Evolutionary conservation across 257 asterid genomes (phyloP).

Genomic region (Thymus quinquecostatus): DNA sequence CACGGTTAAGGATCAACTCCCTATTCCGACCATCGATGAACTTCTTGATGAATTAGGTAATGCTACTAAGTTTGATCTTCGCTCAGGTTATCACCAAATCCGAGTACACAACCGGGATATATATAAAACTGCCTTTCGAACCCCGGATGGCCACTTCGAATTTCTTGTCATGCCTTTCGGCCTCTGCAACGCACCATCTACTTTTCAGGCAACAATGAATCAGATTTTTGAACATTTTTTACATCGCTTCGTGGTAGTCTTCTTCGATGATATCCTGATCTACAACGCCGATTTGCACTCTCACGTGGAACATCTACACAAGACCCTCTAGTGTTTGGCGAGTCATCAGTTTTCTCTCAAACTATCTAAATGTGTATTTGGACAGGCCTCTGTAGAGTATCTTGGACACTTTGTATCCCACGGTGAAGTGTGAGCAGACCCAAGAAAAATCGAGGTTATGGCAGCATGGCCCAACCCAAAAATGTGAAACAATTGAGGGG

Average conservation of each 20-base stretch:
- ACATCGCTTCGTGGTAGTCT: background rate
- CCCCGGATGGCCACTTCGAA: background rate
- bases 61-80: background rate
- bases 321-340: background rate
- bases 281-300: background rate
- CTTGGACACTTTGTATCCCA: background rate
- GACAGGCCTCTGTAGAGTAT: background rate
- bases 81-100: background rate
- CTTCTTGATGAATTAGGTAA: background rate
- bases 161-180: background rate
- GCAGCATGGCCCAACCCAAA: too few species aligned
- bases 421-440: background rate
- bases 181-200: background rate
- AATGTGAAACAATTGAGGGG: too few species aligned
- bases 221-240: background rate
- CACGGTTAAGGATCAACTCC: background rate
- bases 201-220: background rate
- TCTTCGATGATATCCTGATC: background rate
- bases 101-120: background rate
- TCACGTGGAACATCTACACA: background rate
- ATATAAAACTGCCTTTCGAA: background rate
- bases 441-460: too few species aligned
- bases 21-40: background rate
- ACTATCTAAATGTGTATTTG: background rate
- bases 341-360: background rate